A percentile compares a stretch with the other conserved stretches of the same genome.
Conservation (phyloP, 176 grass and related monocot species). For the Dendrocalamus sinicus region DNA sequence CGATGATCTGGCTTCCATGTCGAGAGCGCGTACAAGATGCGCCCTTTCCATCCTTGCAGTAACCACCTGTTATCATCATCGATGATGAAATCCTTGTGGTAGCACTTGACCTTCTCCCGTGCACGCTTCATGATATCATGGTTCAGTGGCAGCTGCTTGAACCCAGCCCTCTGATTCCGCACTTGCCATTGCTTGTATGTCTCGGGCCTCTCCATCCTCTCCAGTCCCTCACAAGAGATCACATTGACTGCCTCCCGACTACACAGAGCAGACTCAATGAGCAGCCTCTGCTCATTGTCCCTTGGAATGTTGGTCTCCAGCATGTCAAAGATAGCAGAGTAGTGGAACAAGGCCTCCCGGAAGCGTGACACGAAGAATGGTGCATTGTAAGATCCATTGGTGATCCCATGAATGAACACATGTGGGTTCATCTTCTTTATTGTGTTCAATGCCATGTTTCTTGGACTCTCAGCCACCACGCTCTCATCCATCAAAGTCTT, state of each 20-base stretch:
- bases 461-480: conserved; percentile 75
- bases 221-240: conserved; percentile 88
- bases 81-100: conserved; percentile 85
- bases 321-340: conserved; percentile 84
- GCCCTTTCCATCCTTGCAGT: conserved; percentile 95
- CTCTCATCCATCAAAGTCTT: conserved; percentile 88
- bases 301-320: conserved; percentile 72
- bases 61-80: conserved; percentile 83
- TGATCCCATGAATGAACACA: conserved; percentile 71
- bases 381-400: conserved; percentile 83
- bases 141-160: conserved; percentile 78
- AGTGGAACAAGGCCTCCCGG: conserved; percentile 84
- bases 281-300: conserved; percentile 70
- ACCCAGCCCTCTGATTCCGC: conserved; percentile 69
- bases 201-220: conserved; percentile 93
- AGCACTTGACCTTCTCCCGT: conserved; percentile 67
- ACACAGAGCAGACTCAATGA: conserved; percentile 73
- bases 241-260: conserved; percentile 74
- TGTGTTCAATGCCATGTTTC: conserved; percentile 75
- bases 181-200: conserved; percentile 92
- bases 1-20: conserved; percentile 70
- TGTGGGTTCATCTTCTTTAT: conserved; percentile 90
- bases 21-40: conserved; percentile 72
- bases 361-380: conserved; percentile 95
- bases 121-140: conserved; percentile 80